phyloP scores from a whole-genome alignment of 305 asterid genomes.

The Coffea humblotiana region DNA sequence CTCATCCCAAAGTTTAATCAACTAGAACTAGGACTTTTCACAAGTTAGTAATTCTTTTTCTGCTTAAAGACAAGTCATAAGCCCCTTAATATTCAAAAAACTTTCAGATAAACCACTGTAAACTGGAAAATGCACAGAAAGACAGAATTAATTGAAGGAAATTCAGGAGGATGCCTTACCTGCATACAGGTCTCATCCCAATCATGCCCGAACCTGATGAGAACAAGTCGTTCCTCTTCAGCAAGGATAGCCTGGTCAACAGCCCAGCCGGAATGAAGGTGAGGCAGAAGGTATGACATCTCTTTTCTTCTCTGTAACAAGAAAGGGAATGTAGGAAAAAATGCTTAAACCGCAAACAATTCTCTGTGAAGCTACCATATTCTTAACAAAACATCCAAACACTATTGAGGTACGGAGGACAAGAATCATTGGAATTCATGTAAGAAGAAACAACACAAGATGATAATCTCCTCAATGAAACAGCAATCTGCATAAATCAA shows the following conservation, averaged over 20 bases:
- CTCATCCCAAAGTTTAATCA: background rate
- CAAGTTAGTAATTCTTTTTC: background rate
- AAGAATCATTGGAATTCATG: background rate
- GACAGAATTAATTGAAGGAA: background rate
- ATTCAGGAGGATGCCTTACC: slow-evolving; percentile 20
- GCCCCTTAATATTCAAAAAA: background rate
- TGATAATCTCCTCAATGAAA: too few species aligned
- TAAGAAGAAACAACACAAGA: too few species aligned
- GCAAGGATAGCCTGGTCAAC: slow-evolving; percentile 90
- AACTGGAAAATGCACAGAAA: background rate
- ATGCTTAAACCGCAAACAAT: background rate
- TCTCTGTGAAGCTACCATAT: background rate
- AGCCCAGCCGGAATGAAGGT: slow-evolving; percentile 94
- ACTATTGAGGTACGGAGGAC: background rate
- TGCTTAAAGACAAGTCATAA: background rate
- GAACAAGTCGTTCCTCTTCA: slow-evolving; percentile 92
- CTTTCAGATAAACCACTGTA: background rate
- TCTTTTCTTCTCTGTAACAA: slow-evolving; percentile 1
- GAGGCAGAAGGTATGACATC: slow-evolving; percentile 77
- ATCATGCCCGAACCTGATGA: slow-evolving; percentile 70
- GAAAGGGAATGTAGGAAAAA: background rate
- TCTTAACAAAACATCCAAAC: background rate
- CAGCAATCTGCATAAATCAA: too few species aligned
- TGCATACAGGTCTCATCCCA: slow-evolving; percentile 84
- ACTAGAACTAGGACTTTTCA: background rate